Base-by-base conservation (phyloP, 2,329 filamentous ascomycete genomes). In the Clonostachys rosea region DNA sequence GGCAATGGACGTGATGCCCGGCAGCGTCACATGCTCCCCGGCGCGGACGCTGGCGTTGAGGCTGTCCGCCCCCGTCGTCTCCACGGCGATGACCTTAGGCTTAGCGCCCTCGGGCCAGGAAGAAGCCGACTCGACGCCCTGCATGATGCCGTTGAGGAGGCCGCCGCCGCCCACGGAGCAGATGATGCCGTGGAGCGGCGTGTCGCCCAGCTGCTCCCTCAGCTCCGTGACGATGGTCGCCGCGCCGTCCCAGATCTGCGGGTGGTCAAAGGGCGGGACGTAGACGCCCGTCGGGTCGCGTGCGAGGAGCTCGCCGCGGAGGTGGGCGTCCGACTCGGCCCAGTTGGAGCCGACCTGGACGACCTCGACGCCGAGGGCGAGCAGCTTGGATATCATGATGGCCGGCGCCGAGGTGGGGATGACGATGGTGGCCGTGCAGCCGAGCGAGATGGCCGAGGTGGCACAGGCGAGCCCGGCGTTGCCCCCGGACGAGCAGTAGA, bases 381-480 rank as follows among this genome's bases (percentile, higher is more conserved):
- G 69, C 40, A 95, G 74, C 67, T 89, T 90, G 40, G 74, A 69
- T 44, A 90, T 76, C 82, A 95, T 91, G 51, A 84, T 65, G 2
- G 78, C 70, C 34, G 84, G 81, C 0, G 87, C 88, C 7, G 71
- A 73, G 9, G 71, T 61, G 0, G 90, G 87, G 2, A 94, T 81
- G 33, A 90, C 86, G 50, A 95, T 86, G 6, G 89, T 92, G 61
- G 82, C 84, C 2, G 81, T 83, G 36, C 80, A 76, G 6, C 74
- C 68, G 7, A 94, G 75, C 3, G 78, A 73, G 20, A 73, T 70
- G 12, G 89, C 86, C 2, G 89, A 86, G 43, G 82, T 84, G 14
- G 89, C 87, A 57, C 87, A 89, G 2, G 89, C 90, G 5, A 95
- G 79, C 2, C 90, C 90, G 3, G 90, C 90, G 60, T 95, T 95